Conservation (phyloP, 176 grass and related monocot genomes). For the Panicum miliaceum region DNA sequence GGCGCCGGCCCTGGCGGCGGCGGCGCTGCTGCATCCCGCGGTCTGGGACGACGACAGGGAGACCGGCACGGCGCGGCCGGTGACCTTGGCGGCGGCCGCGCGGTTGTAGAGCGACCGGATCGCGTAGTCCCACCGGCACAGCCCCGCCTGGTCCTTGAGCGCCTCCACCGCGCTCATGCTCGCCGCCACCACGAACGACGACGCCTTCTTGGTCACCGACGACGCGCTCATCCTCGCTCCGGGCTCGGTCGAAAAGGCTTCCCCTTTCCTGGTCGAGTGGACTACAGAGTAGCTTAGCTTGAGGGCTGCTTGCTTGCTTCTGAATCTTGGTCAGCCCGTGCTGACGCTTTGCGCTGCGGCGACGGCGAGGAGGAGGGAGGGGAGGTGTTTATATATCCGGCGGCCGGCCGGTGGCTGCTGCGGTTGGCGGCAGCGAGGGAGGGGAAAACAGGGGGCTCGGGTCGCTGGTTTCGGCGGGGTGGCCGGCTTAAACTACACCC, state of each 20-base stretch:
- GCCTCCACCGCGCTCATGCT: conserved; percentile 71
- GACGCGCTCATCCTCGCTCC: conserved; percentile 36
- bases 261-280: neutral
- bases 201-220: conserved; percentile 44
- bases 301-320: neutral
- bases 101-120: conserved; percentile 52
- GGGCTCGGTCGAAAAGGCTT: neutral
- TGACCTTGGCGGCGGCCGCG: conserved; percentile 10
- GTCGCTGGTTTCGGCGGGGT: conserved; percentile 40
- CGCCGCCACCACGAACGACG: conserved; percentile 60
- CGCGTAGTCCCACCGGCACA: conserved; percentile 78
- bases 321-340: neutral
- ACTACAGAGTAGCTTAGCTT: neutral
- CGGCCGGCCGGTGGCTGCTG: neutral
- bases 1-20: neutral
- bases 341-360: neutral
- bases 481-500: neutral
- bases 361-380: neutral
- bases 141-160: conserved; percentile 75
- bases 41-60: conserved; percentile 34
- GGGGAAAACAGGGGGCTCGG: conserved; percentile 38
- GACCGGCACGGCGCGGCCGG: conserved; percentile 42
- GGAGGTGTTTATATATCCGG: conserved; percentile 5
- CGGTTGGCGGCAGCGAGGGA: neutral
- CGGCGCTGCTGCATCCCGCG: neutral